Conservation (phyloP, 306 rosid species). For the Citrullus amarus region DNA sequence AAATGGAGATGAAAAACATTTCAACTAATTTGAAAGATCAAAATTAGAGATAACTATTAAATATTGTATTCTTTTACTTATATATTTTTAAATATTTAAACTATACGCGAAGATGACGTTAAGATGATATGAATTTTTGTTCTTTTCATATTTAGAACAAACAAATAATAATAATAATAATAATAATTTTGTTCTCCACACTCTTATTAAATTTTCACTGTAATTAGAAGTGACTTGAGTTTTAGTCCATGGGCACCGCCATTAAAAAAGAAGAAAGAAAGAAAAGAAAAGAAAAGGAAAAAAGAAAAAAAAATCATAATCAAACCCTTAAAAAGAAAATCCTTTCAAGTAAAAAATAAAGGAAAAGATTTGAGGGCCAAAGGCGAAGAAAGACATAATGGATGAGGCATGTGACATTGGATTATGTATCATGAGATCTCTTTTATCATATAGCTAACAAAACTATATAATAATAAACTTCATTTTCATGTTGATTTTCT, state of each 20-base stretch:
- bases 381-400: background rate
- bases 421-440: slow-evolving; percentile 1
- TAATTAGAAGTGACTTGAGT: background rate
- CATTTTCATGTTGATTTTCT: background rate
- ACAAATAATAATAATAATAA: background rate
- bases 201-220: background rate
- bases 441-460: background rate
- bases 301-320: background rate
- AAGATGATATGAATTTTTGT: background rate
- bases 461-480: slow-evolving; percentile 1
- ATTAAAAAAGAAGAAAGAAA: background rate
- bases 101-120: background rate
- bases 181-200: background rate
- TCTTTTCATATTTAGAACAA: background rate
- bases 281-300: background rate
- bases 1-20: no score
- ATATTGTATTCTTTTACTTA: no score
- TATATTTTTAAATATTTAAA: background rate
- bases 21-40: no score
- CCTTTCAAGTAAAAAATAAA: background rate
- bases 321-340: no score
- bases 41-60: no score
- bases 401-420: background rate
- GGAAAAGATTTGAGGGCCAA: background rate
- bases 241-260: no score